Base-by-base conservation (phyloP, 352 stramenopile species). In the Pythium graminicola region DNA sequence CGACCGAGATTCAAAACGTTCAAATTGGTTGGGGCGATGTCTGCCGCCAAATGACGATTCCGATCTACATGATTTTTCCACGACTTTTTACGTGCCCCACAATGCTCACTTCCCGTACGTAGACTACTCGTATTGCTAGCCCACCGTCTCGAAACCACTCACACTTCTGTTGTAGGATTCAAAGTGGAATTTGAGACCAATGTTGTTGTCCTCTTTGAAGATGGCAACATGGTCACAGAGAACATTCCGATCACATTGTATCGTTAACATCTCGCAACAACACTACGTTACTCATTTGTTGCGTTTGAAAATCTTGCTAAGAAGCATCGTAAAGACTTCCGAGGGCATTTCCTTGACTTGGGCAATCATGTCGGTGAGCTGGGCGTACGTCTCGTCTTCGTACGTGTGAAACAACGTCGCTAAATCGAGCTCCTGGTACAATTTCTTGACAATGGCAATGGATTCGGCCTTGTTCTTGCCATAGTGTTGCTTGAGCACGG, bases 251-350 rank as follows among this genome's bases (percentile, higher is more conserved):
- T 96, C 48, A 86, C 71, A 26, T 69, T 94, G 27, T 94, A 93
- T 58, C 74, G 84, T 24, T 94, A 69, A 54, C 27, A 10, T 6
- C 7, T 9, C 17, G 22, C 13, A 8, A 31, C 11, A 5, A 13
- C 16, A 27, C 13, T 23, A 9, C 14, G 17, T 28, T 20, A 13
- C 13, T 14, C 85, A 98, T 75, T 98, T 98, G 56, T 81, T 86
- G 58, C 95, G 89, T 72, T 98, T 98, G 84, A 97, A 98, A 70
- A 98, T 98, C 73, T 98, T 98, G 47, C 72, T 85, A 32, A 98
- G 72, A 27, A 98, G 79, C 57, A 93, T 79, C 28, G 90, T 84
- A 73, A 98, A 98, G 38, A 98, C 82, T 24, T 94, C 82, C 36
- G 78, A 84, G 26, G 90, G 95, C 73, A 96, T 92, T 48, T 79